Percentiles rank a stretch among this genome's conserved stretches.
Evolutionary conservation across 2,329 filamentous ascomycete species (phyloP).

Genomic region (Penicillium sp.): DNA sequence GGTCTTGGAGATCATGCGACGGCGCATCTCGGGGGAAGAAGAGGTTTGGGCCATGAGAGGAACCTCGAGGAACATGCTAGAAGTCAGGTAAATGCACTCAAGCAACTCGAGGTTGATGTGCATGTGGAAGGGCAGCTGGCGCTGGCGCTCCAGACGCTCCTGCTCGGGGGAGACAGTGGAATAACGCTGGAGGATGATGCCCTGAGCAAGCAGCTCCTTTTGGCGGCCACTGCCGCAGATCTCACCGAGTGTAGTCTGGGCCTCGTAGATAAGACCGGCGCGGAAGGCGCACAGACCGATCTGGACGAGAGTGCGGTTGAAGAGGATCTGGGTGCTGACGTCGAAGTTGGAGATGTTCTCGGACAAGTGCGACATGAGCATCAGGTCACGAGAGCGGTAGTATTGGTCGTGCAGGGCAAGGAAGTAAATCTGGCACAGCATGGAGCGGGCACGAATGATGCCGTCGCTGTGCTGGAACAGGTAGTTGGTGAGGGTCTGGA

Average conservation of each 20-base stretch:
- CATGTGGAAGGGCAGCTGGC: slow-evolving; percentile 99
- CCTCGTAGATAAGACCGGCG: slow-evolving; percentile 92
- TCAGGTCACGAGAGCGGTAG: slow-evolving; percentile 97
- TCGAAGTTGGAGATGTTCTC: slow-evolving; percentile 97
- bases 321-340: slow-evolving; percentile 94
- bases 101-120: slow-evolving; percentile 99
- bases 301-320: slow-evolving; percentile 96
- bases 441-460: slow-evolving; percentile 91
- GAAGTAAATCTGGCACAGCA: slow-evolving; percentile 99
- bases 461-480: slow-evolving; percentile 92
- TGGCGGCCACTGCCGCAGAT: slow-evolving; percentile 96
- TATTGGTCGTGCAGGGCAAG: slow-evolving; percentile 95
- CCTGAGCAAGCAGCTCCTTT: slow-evolving; percentile 96
- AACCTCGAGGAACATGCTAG: slow-evolving; percentile 98
- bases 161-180: slow-evolving; percentile 96
- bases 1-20: slow-evolving; percentile 97
- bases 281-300: slow-evolving; percentile 98
- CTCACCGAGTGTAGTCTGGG: slow-evolving; percentile 95
- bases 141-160: slow-evolving; percentile 93
- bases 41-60: slow-evolving; percentile 94
- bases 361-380: slow-evolving; percentile 98
- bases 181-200: slow-evolving; percentile 97
- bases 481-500: slow-evolving; percentile 89
- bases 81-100: slow-evolving; percentile 97
- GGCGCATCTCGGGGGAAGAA: slow-evolving; percentile 94